phyloP scores from a whole-genome alignment of 306 rosid genomes.

The Begonia fuchsioides region DNA sequence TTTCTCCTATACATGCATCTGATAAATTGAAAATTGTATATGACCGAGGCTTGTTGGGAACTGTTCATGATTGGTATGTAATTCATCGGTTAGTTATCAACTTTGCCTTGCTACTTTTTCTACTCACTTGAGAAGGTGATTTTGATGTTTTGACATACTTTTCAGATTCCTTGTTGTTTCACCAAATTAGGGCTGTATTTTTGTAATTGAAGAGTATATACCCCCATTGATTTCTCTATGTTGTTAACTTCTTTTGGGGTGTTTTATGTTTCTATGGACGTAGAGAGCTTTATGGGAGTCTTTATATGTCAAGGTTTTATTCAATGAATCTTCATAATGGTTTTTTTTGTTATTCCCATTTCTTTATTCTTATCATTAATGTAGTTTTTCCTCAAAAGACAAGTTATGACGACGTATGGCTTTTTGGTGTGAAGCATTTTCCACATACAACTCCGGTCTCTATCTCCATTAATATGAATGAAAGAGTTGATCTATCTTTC shows the following conservation, averaged over 20 bases:
- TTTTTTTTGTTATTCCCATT: no score
- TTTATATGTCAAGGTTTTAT: no score
- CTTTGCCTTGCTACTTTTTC: background rate
- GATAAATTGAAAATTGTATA: constrained; percentile 34
- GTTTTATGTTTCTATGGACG: no score
- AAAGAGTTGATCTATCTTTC: no score
- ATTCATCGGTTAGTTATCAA: background rate
- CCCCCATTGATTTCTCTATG: background rate
- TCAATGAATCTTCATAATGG: no score
- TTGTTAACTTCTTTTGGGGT: background rate
- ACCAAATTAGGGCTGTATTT: background rate
- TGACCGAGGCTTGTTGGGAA: constrained; percentile 49
- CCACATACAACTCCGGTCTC: constrained; percentile 17
- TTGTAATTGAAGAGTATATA: background rate
- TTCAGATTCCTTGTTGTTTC: background rate
- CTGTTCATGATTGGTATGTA: constrained; percentile 49
- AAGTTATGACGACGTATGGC: background rate
- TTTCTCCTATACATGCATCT: constrained; percentile 31
- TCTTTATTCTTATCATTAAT: no score
- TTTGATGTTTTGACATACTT: background rate
- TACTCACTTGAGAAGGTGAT: background rate
- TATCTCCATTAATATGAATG: no score
- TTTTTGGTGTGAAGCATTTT: constrained; percentile 55
- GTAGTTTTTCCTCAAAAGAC: no score
- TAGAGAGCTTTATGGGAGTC: no score